These are phyloP conservation scores for Cyberlindnera xylosilytica DNA, from an alignment of 805 yeast species.

Conservation along the genomic window DNA sequence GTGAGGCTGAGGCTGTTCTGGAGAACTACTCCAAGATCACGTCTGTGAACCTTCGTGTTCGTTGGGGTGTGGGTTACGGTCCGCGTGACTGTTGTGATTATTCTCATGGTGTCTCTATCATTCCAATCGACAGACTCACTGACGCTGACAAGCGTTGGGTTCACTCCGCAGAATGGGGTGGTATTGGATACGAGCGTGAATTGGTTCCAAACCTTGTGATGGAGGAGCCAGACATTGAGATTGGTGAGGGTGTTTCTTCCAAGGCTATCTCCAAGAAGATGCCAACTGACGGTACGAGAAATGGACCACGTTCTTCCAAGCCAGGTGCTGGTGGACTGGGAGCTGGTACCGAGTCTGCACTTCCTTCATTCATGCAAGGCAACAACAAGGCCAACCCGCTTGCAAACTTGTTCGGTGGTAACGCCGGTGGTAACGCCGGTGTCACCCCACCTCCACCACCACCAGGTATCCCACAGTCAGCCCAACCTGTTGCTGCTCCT, in stretches of 20 bases:
- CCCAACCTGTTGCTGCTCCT: neutral
- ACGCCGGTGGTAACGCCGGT: slow-evolving; percentile 5
- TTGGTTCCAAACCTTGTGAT: slow-evolving; percentile 74
- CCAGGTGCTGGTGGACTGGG: too few relatives aligned
- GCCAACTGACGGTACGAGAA: slow-evolving; percentile 86
- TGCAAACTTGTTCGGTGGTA: slow-evolving; percentile 41
- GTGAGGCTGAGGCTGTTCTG: slow-evolving; percentile 84
- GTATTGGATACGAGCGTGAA: slow-evolving; percentile 80
- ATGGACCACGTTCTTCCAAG: slow-evolving; percentile 78
- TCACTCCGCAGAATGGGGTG: slow-evolving; percentile 92
- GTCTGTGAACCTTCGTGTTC: slow-evolving; percentile 60
- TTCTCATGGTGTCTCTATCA: slow-evolving; percentile 82
- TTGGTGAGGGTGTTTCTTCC: slow-evolving; percentile 90
- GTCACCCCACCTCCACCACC: slow-evolving; percentile 19
- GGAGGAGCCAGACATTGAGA: slow-evolving; percentile 97
- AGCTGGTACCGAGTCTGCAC: slow-evolving; percentile 15
- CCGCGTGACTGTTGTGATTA: slow-evolving; percentile 98
- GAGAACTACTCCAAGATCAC: slow-evolving; percentile 64
- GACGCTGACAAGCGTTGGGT: slow-evolving; percentile 95
- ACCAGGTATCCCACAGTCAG: neutral
- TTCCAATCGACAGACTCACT: slow-evolving; percentile 83
- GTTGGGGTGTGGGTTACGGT: slow-evolving; percentile 99
- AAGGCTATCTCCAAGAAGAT: slow-evolving; percentile 87
- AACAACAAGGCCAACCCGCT: slow-evolving; percentile 43
- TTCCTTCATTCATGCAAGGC: slow-evolving; percentile 31